Percentiles rank a stretch among this genome's conserved stretches.
These are phyloP conservation scores for Sugiyamaella chiloensis DNA, from an alignment of 805 yeast genomes.

Conservation along the genomic window DNA sequence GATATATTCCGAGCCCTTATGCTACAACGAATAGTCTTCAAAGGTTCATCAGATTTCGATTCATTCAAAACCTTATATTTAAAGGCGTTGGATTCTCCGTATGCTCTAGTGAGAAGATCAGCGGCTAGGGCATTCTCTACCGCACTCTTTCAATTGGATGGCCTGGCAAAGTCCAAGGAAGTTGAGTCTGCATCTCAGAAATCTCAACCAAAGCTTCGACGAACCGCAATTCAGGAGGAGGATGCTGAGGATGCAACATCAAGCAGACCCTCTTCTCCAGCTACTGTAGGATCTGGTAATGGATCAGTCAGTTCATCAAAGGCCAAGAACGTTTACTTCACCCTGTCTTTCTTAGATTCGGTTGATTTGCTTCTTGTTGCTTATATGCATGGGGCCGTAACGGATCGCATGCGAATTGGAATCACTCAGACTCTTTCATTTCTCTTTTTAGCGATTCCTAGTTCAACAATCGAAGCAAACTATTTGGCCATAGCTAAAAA, in stretches of 20 bases:
- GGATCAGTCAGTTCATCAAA: slow-evolving; percentile 7
- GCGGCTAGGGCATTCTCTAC: slow-evolving; percentile 32
- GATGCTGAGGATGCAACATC: slow-evolving; percentile 14
- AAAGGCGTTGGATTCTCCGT: slow-evolving; percentile 27
- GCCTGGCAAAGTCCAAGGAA: slow-evolving; percentile 14
- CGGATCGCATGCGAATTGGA: slow-evolving; percentile 27
- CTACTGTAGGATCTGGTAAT: slow-evolving; percentile 5
- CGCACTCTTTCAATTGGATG: slow-evolving; percentile 21
- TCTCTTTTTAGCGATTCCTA: slow-evolving; percentile 20
- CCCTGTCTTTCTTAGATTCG: slow-evolving; percentile 25
- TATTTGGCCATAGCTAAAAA: slow-evolving; percentile 23
- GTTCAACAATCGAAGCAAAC: slow-evolving; percentile 22
- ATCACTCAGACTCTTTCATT: slow-evolving; percentile 26
- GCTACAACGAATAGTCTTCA: slow-evolving; percentile 24
- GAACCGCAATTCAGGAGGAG: slow-evolving; percentile 16
- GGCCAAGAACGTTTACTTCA: slow-evolving; percentile 11
- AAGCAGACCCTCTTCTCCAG: slow-evolving; percentile 2
- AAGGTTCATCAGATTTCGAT: slow-evolving; percentile 30
- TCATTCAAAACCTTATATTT: slow-evolving; percentile 22
- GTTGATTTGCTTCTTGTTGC: slow-evolving; percentile 20
- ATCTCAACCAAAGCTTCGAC: neutral
- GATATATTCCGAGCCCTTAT: slow-evolving; percentile 28
- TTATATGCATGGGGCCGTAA: slow-evolving; percentile 20
- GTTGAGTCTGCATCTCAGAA: slow-evolving; percentile 14
- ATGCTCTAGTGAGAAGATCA: slow-evolving; percentile 27